Base-by-base conservation (phyloP, 371 early-diverging fungal species). In the Mortierella sp. region DNA sequence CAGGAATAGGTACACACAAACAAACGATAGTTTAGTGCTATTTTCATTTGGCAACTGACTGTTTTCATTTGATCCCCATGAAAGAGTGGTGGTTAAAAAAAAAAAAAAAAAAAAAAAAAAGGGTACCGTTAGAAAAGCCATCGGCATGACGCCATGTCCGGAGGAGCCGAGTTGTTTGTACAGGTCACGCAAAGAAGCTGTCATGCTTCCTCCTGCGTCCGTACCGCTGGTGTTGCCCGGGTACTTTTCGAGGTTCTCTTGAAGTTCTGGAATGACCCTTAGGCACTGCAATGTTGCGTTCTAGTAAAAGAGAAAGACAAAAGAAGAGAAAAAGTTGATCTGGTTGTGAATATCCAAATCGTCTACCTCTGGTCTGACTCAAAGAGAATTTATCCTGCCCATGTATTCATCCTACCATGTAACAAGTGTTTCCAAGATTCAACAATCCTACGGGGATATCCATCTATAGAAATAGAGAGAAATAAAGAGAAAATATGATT, bases 371-470 rank as follows among this genome's bases (percentile, higher is more conserved):
- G 53, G 16, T 26, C 25, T 9, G 21, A 53, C 4, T n/a, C 53
- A n/a, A 9, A 18, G 37, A 18, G 14, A 62, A 46, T 21, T 37
- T 30, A 1, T 21, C 15, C 50, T 5, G 14, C 21, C n/a, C 21
- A 19, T 51, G 19, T 11, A 30, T 18, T 7, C 25, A 9, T 43
- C 59, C 66, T 85, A 90, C 90, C 96, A 99, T 93, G 75, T 98
- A 99, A 83, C 99, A 99, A 1, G 99, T 99, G 84, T 99, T 99
- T 19, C 99, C 99, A 45, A 98, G 82, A 74, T 99, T 99, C 44
- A 84, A 85, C 47, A 99, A 84, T 30, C 98, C 99, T 15, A 94
- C 86, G 12, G 98, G 98, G 56, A 97, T 90, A 37, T 96, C 83
- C 70, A 92, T 71, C 90, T 91, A 84, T 19, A 56, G 16, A 23